Evolutionary conservation across 768 basidiomycete species (phyloP), one percentile per base, ranked within the genome.

Genomic region (Suillus subaureus): DNA sequence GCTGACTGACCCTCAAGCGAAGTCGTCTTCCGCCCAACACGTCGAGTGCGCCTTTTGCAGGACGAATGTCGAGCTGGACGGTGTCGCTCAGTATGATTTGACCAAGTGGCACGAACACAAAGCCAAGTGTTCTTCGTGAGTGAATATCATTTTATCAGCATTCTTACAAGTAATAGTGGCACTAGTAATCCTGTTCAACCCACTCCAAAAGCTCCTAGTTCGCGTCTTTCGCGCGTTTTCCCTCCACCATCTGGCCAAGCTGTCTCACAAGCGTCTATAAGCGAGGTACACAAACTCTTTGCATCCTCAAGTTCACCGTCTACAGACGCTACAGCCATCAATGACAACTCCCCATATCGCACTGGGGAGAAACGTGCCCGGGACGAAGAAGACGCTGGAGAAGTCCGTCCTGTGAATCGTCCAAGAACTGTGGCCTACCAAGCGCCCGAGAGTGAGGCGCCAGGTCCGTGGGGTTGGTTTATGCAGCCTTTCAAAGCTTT

Each of bases 21-120:
- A 83, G 74, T 70, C 73, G 0, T 88, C 84, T 70, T 78, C 82
- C 8, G 63, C 79, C 0, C 73, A 73, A 42, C 75, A 74, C 64
- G 83, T 90, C 26, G 78, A 81, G 23, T 92, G 90, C 74, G 74
- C 73, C 18, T 71, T 77, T 11, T 92, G 90, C 74, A 79, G 79
- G 40, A 67, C 62, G n/a, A 75, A 70, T 49, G 78, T 91, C 61
- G 67, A 66, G 13, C 73, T 88, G 58, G 80, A 78, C 31, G 82
- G 84, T 4, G 82, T 83, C 35, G 77, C 78, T n/a, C 86, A 89
- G 26, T 91, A 87, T 67, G 84, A 87, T 66, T 73, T 90, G 57
- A 78, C 81, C 16, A 82, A 75, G 60, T 92, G 90, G 90, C 80
- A 84, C 52, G 82, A 81, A 49, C 90, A 92, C 70, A 91, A 91